Evolutionary conservation across 202 grass and related monocot genomes (phyloP), one percentile per base, ranked within the genome.

Genomic region (Bolboschoenoplectus hybrid): DNA sequence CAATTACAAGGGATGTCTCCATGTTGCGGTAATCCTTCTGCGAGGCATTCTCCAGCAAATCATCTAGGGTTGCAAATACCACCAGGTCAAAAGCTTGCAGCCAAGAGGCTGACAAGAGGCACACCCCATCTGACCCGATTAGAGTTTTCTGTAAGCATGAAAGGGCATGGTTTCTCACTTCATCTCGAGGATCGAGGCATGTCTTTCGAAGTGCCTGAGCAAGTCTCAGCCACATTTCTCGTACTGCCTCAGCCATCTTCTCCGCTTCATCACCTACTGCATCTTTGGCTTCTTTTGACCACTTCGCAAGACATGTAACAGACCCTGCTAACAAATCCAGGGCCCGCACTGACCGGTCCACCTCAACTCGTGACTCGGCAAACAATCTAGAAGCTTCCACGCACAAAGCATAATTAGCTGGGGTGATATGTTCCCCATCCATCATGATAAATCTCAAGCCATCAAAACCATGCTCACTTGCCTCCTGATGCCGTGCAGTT

Each of bases 11-110:
- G 12, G 94, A 92, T 70, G 93, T 92, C 86, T 99, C 97, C 89
- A 97, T 97, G 91, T 97, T 99, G 74, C 91, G 87, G 84, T 93
- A 97, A 34, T 99, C 97, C 83, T 99, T 99, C 78, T 97, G 97
- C 0, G 90, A 96, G 72, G 89, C 51, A 47, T 88, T 92, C 68
- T 99, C 97, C 14, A 97, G 81, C 44, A 99, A 90, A 61, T 99
- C 97, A 70, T 99, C 97, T 2, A 99, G 89, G 85, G 95, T 84
- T n/a, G 88, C 87, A 74, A 99, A 97, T 86, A 97, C 84, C 73
- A 99, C 77, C 5, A 85, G 92, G 83, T 99, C 97, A 50, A 99
- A 99, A 56, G 92, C 94, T 84, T 99, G 94, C 17, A 87, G 69
- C 97, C 94, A 97, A 88, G 93, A 80, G 5, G 92, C 63, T 4